Evolutionary conservation across 139 green algal species (phyloP).

Genomic region (Tetradesmus lagerheimii): DNA sequence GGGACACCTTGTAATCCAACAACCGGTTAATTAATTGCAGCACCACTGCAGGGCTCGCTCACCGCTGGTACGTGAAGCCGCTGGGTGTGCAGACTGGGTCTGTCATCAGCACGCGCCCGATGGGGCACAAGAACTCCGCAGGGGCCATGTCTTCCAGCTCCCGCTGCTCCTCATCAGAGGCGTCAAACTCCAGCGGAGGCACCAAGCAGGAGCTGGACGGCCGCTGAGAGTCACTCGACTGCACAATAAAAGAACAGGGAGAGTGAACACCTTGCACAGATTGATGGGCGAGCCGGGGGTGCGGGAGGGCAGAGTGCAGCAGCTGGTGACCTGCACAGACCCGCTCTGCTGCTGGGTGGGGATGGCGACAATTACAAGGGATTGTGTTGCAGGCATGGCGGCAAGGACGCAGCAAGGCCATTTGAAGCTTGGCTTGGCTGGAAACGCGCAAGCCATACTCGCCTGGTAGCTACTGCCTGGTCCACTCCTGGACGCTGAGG

Average conservation of each 20-base stretch:
- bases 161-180: conserved; percentile 5
- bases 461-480: no score
- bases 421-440: no score
- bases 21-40: no score
- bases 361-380: no score
- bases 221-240: background rate
- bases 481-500: no score
- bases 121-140: conserved; percentile 25
- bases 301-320: no score
- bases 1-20: no score
- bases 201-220: conserved; percentile 20
- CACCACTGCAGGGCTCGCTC: background rate
- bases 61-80: conserved; percentile 41
- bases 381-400: no score
- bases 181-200: background rate
- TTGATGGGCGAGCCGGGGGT: no score
- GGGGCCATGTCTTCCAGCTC: conserved; percentile 15
- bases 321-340: background rate
- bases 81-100: conserved; percentile 37
- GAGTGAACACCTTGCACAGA: background rate
- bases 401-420: no score
- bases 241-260: background rate
- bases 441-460: no score
- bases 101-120: conserved; percentile 30
- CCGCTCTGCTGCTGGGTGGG: no score